A percentile compares a stretch with the other conserved stretches of the same genome.
Evolutionary conservation across 2,329 filamentous ascomycete genomes (phyloP).

Genomic region (Arthrobotrys megalospora): DNA sequence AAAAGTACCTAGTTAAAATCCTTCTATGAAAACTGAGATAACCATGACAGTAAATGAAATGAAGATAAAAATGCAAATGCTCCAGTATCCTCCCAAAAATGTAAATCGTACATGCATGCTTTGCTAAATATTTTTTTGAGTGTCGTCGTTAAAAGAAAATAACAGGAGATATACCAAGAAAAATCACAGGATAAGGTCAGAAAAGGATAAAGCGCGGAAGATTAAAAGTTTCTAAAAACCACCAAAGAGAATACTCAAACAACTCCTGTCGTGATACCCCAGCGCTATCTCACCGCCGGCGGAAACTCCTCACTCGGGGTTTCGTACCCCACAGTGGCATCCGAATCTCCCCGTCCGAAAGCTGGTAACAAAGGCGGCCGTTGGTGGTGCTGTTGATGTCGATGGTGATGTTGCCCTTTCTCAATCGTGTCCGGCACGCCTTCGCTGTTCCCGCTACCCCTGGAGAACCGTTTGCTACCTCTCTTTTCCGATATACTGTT

Average conservation of each 20-base stretch:
- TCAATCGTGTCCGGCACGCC: conserved; percentile 47
- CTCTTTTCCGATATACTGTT: conserved; percentile 56
- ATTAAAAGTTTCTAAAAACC: conserved; percentile 27
- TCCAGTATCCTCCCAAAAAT: conserved; percentile 36
- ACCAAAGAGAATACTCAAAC: conserved; percentile 21
- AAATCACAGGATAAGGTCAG: background rate
- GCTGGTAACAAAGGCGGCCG: conserved; percentile 38
- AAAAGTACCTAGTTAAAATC: conserved; percentile 28
- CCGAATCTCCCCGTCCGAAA: conserved; percentile 49
- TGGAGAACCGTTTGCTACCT: conserved; percentile 49
- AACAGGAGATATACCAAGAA: conserved; percentile 23
- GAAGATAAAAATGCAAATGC: conserved; percentile 51
- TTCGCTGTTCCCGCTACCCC: conserved; percentile 30
- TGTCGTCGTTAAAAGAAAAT: conserved; percentile 33
- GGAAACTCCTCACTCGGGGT: conserved; percentile 58
- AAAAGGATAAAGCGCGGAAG: background rate
- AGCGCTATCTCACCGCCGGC: conserved; percentile 36
- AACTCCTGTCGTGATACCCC: conserved; percentile 4
- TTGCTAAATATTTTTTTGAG: conserved; percentile 16
- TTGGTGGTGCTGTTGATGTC: conserved; percentile 20
- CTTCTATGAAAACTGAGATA: conserved; percentile 48
- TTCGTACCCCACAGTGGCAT: conserved; percentile 40
- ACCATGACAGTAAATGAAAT: conserved; percentile 23
- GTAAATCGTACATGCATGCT: conserved; percentile 48
- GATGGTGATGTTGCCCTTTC: conserved; percentile 20